Evolutionary conservation across 2,329 filamentous ascomycete genomes (phyloP), one percentile per base, ranked within the genome.

Genomic region (Calonectria leucothoes): DNA sequence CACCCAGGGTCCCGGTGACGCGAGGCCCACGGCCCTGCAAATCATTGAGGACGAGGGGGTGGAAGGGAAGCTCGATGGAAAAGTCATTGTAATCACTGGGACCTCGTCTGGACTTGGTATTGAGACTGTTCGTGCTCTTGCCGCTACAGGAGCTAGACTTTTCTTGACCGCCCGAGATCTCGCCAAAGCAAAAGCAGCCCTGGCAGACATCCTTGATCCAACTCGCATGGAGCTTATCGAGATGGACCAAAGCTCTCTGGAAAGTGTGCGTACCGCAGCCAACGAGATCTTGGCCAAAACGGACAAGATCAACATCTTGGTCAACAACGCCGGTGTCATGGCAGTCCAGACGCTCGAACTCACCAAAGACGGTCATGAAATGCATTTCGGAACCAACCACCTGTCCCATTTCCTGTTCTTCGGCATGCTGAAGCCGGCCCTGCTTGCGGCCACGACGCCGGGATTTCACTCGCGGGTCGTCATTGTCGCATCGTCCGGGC

Each of bases 21-120:
- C 79, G 17, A 80, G 83, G 8, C 82, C 82, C 3, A 84, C 82
- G 0, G 82, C 82, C 2, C 49, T 82, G 1, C 81, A 85, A 67
- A 82, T 85, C 65, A 71, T 85, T 66, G 59, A 83, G 33, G 82
- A 85, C 64, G 79, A 83, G 64, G 74, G 69, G 3, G 52, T 81
- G 10, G 64, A 77, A 15, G 76, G 71, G 33, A 78, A 79, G 27
- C 76, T 83, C 12, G 35, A 52, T 6, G 84, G 81, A 63, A 86
- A 85, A 75, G 80, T 83, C 33, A 78, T 85, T 51, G 75, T 87
- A 29, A 74, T 86, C 65, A 86, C 85, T 2, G 85, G 85, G 17
- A 78, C 76, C 49, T 84, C 84, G 2, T 83, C 83, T 0, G 85
- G 84, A 1, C 79, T 86, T 25, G 85, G 84, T 10, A 76, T 84